Conservation (phyloP, 2,329 filamentous ascomycete genomes). For the Triangularia setosa region DNA sequence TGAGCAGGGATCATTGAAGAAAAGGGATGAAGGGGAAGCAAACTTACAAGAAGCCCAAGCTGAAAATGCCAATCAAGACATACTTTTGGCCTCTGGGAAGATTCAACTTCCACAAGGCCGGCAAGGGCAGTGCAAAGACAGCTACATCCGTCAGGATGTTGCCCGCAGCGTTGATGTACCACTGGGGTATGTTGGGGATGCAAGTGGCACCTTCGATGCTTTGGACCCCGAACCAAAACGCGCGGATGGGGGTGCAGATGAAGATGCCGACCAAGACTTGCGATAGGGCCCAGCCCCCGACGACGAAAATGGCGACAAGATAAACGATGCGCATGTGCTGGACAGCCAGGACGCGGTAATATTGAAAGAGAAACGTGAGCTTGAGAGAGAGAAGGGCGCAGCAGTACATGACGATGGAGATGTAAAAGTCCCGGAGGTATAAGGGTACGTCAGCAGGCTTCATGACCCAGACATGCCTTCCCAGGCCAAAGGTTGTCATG, state of each 20-base stretch:
- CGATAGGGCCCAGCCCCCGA: constrained; percentile 34
- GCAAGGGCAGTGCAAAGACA: constrained; percentile 35
- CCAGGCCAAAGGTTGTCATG: constrained; percentile 22
- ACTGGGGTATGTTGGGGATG: constrained; percentile 32
- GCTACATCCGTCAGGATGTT: constrained; percentile 36
- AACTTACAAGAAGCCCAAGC: constrained; percentile 37
- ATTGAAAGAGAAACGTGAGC: constrained; percentile 36
- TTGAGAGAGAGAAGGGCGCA: constrained; percentile 33
- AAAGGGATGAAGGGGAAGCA: not conserved
- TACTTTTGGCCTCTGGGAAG: constrained; percentile 31
- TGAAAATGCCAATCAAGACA: constrained; percentile 34
- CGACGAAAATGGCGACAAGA: constrained; percentile 30
- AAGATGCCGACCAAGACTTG: constrained; percentile 35
- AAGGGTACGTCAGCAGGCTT: constrained; percentile 9
- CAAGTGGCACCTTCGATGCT: constrained; percentile 24
- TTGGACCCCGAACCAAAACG: constrained; percentile 31
- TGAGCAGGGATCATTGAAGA: constrained; percentile 11
- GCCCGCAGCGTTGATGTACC: constrained; percentile 35
- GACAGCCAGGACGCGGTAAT: constrained; percentile 36
- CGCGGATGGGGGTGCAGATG: constrained; percentile 32
- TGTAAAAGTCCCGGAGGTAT: constrained; percentile 27
- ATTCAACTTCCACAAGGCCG: constrained; percentile 31
- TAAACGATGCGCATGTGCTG: constrained; percentile 31
- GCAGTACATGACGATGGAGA: constrained; percentile 37
- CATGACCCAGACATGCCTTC: constrained; percentile 19